Evolutionary conservation across 2,329 filamentous ascomycete genomes (phyloP), one percentile per base, ranked within the genome.

Genomic region (Colletotrichum salicis): DNA sequence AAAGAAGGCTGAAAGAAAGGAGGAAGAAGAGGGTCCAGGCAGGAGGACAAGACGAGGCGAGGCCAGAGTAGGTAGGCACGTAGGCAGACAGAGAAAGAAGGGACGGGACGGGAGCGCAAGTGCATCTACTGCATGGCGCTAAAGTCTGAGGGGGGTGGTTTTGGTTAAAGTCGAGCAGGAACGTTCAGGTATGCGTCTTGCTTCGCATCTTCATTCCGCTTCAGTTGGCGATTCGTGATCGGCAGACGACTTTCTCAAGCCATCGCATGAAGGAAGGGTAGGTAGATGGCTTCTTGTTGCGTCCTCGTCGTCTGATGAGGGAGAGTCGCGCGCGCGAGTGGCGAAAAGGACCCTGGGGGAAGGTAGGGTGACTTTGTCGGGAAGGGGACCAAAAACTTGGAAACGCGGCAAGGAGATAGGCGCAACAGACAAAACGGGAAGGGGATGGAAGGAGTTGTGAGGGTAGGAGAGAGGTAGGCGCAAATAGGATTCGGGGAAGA

Each of bases 61-160:
- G 22, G 51, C 54, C 31, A 55, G 57, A 58, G 56, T 52, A 61
- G 41, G 41, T 48, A 48, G 41, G 37, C 15, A 15, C 35, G 55
- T 52, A 60, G 41, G 41, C 19, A 48, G 41, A 19, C 41, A 48
- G 60, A 64, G 70, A 52, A 66, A 63, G 62, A 70, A 72, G 63
- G 69, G 65, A 72, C 66, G 70, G 70, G 66, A 72, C 66, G 70
- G 66, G 70, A 73, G 69, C 71, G 63, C 64, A 73, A 67, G 71
- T 71, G 71, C 71, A 51, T 72, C 64, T 73, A 73, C 71, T 71
- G 71, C 71, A 73, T 73, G 71, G 68, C 72, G 69, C 69, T 73
- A 72, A 66, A 61, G 67, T 60, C 62, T 71, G 33, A 60, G 60
- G 60, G 66, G 64, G 58, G 19, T 41, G 15, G 37, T 41, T 15